Evolutionary conservation across 371 early-diverging fungal species (phyloP).

Genomic region (Funneliformis caledonium): DNA sequence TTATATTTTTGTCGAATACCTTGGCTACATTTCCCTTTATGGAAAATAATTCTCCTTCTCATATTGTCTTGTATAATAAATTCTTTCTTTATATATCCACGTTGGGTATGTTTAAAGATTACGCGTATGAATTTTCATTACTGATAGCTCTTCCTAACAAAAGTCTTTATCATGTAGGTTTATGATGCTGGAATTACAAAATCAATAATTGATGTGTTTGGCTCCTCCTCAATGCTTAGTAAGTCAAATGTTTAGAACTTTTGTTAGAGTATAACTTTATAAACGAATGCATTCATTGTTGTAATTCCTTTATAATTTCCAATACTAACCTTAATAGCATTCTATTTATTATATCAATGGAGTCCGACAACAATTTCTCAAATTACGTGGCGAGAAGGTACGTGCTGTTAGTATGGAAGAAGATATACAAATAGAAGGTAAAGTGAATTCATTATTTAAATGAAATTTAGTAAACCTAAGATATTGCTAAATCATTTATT

Average conservation of each 20-base stretch:
- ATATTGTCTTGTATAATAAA: background rate
- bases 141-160: background rate
- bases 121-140: background rate
- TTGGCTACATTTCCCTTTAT: slow-evolving; percentile 18
- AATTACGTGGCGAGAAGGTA: slow-evolving; percentile 32
- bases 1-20: slow-evolving; percentile 32
- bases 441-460: background rate
- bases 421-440: slow-evolving; percentile 32
- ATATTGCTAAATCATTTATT: background rate
- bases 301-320: background rate
- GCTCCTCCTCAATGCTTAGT: slow-evolving; percentile 11
- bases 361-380: slow-evolving; percentile 25
- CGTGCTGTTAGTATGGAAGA: slow-evolving; percentile 37
- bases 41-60: background rate
- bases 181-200: slow-evolving; percentile 5
- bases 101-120: slow-evolving; percentile 27
- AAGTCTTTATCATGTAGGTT: background rate
- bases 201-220: slow-evolving; percentile 1
- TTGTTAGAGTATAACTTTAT: background rate
- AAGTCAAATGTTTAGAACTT: background rate
- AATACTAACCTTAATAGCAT: background rate
- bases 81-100: slow-evolving; percentile 12
- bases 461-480: background rate
- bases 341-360: slow-evolving; percentile 4
- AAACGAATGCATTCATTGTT: background rate